Evolutionary conservation across 2,329 filamentous ascomycete genomes (phyloP), one percentile per base, ranked within the genome.

Genomic region (Penicillium concentricum): DNA sequence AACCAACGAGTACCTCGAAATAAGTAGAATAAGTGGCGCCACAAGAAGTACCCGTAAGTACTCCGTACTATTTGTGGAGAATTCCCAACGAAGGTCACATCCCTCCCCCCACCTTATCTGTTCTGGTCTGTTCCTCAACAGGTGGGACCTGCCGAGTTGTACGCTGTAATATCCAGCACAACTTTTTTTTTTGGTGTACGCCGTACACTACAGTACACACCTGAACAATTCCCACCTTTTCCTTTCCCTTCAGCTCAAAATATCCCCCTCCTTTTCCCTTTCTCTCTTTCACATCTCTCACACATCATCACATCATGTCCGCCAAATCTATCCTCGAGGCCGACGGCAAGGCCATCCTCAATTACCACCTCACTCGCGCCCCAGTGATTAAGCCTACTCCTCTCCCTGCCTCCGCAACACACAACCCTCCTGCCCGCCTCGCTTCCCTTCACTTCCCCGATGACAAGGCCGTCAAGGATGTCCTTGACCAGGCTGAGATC

Each of bases 281-380:
- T 57, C 43, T 28, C 42, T 45, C 34, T 58, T 61, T 18, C 57
- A 53, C 22, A 53, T 45, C 16, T 44, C 6, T 44, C 30, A 24
- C 41, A 61, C 42, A 61, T 39, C 37, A 44, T 60, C 61, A 58
- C 78, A 84, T 73, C 73, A 95, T 95, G 91, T 92, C 91, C 77
- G 91, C 94, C 79, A 99, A 99, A 83, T 90, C 93, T 68, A 97
- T 99, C 76, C 82, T 90, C 84, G 94, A 99, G 85, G 93, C 93
- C 84, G 94, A 99, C 83, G 94, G 94, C 87, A 99, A 99, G 90
- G 94, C 94, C 86, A 97, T 99, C 84, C 86, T 99, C 86, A 97
- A 97, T 90, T 99, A 97, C 86, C 94, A 97, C 85, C 92, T 99
- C 81, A 97, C 94, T 71, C 90, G 94, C 76, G 91, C 94, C 69